These are phyloP conservation scores for Themeda triandra DNA, from an alignment of 176 grass and related monocot species.

Conservation along the genomic window DNA sequence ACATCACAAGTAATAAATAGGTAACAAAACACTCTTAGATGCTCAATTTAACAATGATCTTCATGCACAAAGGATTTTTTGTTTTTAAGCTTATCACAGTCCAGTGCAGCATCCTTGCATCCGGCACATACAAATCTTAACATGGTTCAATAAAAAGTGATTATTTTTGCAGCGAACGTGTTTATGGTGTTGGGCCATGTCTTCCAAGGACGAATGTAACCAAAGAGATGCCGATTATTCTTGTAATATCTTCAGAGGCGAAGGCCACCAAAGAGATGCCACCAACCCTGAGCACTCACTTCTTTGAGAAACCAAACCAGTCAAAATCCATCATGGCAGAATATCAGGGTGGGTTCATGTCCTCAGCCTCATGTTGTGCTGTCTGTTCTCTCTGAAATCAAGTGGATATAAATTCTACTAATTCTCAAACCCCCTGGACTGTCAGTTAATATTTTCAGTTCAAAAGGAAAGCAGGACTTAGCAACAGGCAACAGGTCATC, in stretches of 20 bases:
- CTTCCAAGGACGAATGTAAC: no score
- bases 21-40: no score
- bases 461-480: neutral
- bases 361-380: slow-evolving; percentile 55
- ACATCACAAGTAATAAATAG: no score
- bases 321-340: slow-evolving; percentile 80
- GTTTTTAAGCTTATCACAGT: no score
- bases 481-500: neutral
- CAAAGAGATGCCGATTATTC: neutral
- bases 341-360: slow-evolving; percentile 69
- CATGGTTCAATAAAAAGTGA: neutral
- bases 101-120: neutral
- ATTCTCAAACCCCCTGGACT: no score
- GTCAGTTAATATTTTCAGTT: no score
- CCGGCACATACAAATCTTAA: neutral
- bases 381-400: slow-evolving; percentile 58
- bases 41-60: no score
- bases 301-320: slow-evolving; percentile 64
- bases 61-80: no score
- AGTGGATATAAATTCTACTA: no score
- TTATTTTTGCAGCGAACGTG: neutral
- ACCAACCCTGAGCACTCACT: slow-evolving; percentile 15
- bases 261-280: neutral
- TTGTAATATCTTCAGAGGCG: neutral
- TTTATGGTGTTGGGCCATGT: no score